These are phyloP conservation scores for Cyclospora cayetanensis DNA, from an alignment of 169 alveolate species.

Conservation along the genomic window DNA sequence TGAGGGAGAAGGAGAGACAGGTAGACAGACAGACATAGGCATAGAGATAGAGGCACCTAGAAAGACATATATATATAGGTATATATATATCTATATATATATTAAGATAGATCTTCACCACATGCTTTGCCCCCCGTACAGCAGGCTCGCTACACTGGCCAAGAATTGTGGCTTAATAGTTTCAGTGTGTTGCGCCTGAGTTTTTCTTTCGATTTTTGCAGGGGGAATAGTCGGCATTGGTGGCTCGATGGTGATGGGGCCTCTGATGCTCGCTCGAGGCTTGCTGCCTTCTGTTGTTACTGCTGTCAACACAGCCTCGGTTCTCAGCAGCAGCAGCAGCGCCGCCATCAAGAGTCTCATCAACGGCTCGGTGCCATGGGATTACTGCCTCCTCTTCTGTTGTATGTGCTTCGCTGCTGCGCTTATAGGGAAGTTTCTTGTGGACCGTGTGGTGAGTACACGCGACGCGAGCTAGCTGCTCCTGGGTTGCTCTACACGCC, in stretches of 20 bases:
- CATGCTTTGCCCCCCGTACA: too few relatives aligned
- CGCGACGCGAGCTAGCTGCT: too few relatives aligned
- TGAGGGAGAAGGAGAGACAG: too few relatives aligned
- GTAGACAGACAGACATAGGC: too few relatives aligned
- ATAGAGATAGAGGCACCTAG: too few relatives aligned
- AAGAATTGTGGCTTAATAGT: neutral
- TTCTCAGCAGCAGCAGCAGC: conserved; percentile 33
- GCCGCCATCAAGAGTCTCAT: conserved; percentile 40
- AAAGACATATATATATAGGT: neutral
- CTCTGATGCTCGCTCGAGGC: conserved; percentile 75
- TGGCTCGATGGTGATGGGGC: conserved; percentile 80
- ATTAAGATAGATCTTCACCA: neutral
- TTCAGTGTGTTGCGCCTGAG: neutral
- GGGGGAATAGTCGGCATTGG: conserved; percentile 81
- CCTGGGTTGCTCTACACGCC: too few relatives aligned
- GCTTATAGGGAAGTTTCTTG: conserved; percentile 42
- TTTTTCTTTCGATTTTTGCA: neutral
- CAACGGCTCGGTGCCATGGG: conserved; percentile 23
- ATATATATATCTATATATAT: neutral
- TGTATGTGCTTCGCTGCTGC: conserved; percentile 36
- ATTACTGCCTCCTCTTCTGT: conserved; percentile 32
- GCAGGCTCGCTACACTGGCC: too few relatives aligned
- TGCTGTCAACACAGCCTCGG: conserved; percentile 36
- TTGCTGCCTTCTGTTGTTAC: conserved; percentile 76
- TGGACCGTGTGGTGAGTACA: conserved; percentile 10